Percentiles rank a stretch among this genome's conserved stretches.
phyloP scores from a whole-genome alignment of 1,139 yeast species.

The Diutina catenulata region DNA sequence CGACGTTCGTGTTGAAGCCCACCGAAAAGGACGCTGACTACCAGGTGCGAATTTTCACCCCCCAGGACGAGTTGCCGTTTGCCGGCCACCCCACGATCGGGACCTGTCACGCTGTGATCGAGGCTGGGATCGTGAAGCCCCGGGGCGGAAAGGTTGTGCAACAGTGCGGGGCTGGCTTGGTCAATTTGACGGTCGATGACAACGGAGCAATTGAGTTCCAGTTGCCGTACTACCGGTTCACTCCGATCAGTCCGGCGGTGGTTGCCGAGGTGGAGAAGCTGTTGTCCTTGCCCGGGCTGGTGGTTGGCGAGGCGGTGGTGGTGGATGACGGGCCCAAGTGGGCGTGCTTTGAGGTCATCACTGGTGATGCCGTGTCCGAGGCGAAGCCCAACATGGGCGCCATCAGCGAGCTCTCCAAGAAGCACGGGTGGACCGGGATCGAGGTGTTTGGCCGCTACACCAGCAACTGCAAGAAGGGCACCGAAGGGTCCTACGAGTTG shows the following conservation, averaged over 20 bases:
- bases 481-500: slow-evolving; percentile 14
- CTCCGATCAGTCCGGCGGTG: slow-evolving; percentile 12
- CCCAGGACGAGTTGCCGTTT: slow-evolving; percentile 36
- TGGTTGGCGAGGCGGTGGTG: slow-evolving; percentile 12
- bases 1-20: slow-evolving; percentile 35
- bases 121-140: slow-evolving; percentile 16
- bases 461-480: no score
- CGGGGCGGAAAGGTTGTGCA: slow-evolving; percentile 21
- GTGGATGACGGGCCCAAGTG: slow-evolving; percentile 13
- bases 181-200: slow-evolving; percentile 16
- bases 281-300: slow-evolving; percentile 12
- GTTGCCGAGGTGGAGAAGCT: slow-evolving; percentile 12
- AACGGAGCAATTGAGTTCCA: slow-evolving; percentile 11
- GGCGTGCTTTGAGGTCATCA: slow-evolving; percentile 1
- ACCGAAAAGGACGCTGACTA: slow-evolving; percentile 26
- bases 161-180: slow-evolving; percentile 33
- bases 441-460: slow-evolving; percentile 24
- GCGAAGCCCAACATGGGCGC: slow-evolving; percentile 17
- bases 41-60: slow-evolving; percentile 36
- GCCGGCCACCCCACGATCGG: slow-evolving; percentile 56
- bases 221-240: slow-evolving; percentile 15
- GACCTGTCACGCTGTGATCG: slow-evolving; percentile 30
- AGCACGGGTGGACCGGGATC: slow-evolving; percentile 20
- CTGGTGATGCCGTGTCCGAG: slow-evolving; percentile 15
- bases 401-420: slow-evolving; percentile 12